Base-by-base conservation (phyloP, 768 basidiomycete genomes). In the Tricholoma saponaceum region DNA sequence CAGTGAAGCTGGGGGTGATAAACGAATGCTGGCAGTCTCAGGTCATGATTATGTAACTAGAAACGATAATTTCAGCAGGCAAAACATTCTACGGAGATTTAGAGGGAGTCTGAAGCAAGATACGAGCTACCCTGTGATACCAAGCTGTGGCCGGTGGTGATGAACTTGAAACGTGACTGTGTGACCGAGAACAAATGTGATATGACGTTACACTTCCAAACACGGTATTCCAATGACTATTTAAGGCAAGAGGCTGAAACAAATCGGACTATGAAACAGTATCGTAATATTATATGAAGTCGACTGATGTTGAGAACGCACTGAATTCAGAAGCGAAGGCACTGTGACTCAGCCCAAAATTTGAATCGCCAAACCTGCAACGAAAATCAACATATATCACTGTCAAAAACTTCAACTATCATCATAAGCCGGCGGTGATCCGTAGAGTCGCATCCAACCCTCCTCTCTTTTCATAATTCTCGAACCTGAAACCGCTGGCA, bases 401-500 rank as follows among this genome's bases (percentile, higher is more conserved):
- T n/a, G n/a, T n/a, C n/a, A 20, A 12, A 10, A 20, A 22, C 22
- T 12, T 12, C 8, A 20, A 20, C 25, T 25, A 20, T 26, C 2
- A 8, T n/a, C 32, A 55, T 28, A 64, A 39, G 6, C 57, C 59
- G 8, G 63, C 59, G 53, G 55, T 76, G 26, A 70, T 75, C 35
- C 69, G 76, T 64, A 84, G 66, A 52, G 82, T 75, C 59, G 70
- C 72, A 67, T 87, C 87, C 66, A 93, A 69, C 18, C 80, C 84
- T 32, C 85, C 84, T 46, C 91, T 72, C 70, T 84, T 83, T 64
- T 80, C 64, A 70, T 90, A 92, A 52, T 84, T 80, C 56, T 83
- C 84, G 60, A 86, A 87, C 65, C 74, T 75, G 75, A 93, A 92
- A 69, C 87, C 87, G 63, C 75, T 73, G 23, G 90, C 90, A 47